Base-by-base conservation (phyloP, 208 protist genomes). In the Crithidia sp. region DNA sequence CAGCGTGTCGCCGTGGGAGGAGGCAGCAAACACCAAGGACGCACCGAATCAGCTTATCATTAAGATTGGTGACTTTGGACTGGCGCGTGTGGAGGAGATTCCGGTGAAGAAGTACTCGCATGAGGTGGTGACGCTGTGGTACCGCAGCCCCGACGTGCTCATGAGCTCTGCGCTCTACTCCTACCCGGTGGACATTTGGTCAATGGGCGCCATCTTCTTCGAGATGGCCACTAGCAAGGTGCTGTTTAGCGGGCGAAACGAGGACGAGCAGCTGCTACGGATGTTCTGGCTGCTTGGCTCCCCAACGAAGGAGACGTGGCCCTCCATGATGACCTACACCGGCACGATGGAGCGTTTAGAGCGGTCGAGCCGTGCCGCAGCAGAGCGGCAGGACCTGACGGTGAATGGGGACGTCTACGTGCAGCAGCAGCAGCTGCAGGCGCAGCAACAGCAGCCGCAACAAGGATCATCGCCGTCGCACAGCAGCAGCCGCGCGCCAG, bases 121-220 rank as follows among this genome's bases (percentile, higher is more conserved):
- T 64, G 93, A 97, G 67, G 95, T 90, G 41, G 94, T 97, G 28
- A 98, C 97, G 53, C 71, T 98, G 67, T 98, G 97, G 96, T 99
- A 98, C 73, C 89, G 96, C 63, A 88, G 89, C 28, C 97, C 97
- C 17, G 97, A 99, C 77, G 87, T 97, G 12, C 74, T 98, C 44
- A 86, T 98, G 74, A 92, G 94, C 13, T 86, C 83, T 4, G 82
- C 87, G 16, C 74, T 95, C 40, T 96, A 97, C 75, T 84, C 81
- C 41, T 88, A 86, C 67, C 72, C 92, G 6, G 90, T 98, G 10
- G 96, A 98, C 65, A 91, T 98, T 36, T 98, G 95, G 96, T 95
- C 94, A 9, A 79, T 98, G 76, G 96, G 97, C 10, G 96, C 94
- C 64, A 98, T 98, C 43, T 98, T 98, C 78, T 95, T 94, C 37